Percentiles rank a stretch among this genome's conserved stretches.
These are phyloP conservation scores for Penicillium ochrochloron DNA, from an alignment of 495 filamentous ascomycete genomes.

Conservation along the genomic window DNA sequence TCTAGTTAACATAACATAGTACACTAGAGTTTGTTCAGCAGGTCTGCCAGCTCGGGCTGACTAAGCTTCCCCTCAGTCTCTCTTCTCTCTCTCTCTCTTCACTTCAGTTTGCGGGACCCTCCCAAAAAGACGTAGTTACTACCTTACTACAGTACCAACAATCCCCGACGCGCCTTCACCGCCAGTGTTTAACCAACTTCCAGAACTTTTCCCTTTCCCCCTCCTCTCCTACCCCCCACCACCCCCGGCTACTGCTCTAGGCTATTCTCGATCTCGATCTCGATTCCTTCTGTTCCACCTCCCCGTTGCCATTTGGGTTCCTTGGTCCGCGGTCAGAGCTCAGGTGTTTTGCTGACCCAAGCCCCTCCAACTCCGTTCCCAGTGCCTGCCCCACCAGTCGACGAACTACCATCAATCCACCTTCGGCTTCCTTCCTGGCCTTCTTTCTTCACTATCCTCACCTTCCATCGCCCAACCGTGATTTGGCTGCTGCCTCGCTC, in stretches of 20 bases:
- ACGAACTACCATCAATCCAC: conserved; percentile 9
- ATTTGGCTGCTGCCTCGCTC: conserved; percentile 8
- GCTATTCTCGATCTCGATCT: conserved; percentile 5
- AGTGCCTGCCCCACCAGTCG: conserved; percentile 31
- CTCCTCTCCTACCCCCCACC: neutral
- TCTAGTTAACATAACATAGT: too few relatives aligned
- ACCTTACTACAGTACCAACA: neutral
- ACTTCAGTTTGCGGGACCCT: neutral
- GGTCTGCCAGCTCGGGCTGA: neutral
- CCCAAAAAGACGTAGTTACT: neutral
- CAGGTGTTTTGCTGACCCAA: conserved; percentile 27
- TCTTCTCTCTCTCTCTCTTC: neutral
- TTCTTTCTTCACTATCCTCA: conserved; percentile 16
- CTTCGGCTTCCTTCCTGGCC: conserved; percentile 13
- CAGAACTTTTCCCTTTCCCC: neutral
- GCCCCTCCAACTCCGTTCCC: conserved; percentile 38
- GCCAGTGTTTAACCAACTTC: conserved; percentile 6
- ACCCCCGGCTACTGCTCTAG: neutral
- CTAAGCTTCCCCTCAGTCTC: neutral
- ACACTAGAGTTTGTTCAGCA: too few relatives aligned
- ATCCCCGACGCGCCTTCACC: conserved; percentile 8
- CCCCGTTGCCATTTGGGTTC: neutral
- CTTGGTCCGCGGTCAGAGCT: conserved; percentile 8
- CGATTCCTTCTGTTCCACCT: neutral
- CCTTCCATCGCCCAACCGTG: conserved; percentile 7